Evolutionary conservation across 257 asterid species (phyloP).

Genomic region (Salvia hispanica): DNA sequence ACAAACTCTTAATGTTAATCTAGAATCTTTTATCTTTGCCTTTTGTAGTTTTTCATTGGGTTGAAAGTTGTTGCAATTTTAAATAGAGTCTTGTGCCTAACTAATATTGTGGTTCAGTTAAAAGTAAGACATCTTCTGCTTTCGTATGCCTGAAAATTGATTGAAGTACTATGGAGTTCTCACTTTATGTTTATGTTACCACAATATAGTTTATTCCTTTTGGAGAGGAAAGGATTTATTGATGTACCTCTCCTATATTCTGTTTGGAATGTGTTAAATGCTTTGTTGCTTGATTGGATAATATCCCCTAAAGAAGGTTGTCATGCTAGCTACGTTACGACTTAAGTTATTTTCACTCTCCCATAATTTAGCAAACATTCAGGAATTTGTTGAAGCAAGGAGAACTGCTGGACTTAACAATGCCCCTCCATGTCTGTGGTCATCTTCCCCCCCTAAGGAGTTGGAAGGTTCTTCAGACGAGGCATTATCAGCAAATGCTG

Average conservation of each 20-base stretch:
- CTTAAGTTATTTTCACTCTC: slow-evolving; percentile 7
- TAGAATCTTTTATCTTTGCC: background rate
- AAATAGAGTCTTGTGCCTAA: slow-evolving; percentile 16
- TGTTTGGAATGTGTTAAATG: slow-evolving; percentile 1
- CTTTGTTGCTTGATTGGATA: slow-evolving; percentile 2
- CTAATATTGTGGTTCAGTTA: slow-evolving; percentile 8
- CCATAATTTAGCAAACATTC: slow-evolving; percentile 29
- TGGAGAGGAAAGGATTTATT: slow-evolving; percentile 1
- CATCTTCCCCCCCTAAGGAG: slow-evolving; percentile 83
- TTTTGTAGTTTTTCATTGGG: slow-evolving; percentile 11
- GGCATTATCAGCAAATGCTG: slow-evolving; percentile 82
- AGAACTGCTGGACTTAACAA: slow-evolving; percentile 78
- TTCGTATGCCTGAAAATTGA: background rate
- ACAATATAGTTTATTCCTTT: background rate
- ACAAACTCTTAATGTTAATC: background rate
- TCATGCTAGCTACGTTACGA: background rate
- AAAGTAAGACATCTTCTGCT: slow-evolving; percentile 17
- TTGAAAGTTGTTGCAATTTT: background rate
- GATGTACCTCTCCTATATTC: slow-evolving; percentile 4
- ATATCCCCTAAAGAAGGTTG: background rate
- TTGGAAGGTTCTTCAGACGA: slow-evolving; percentile 65
- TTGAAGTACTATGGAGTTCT: slow-evolving; percentile 4
- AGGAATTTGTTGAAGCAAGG: slow-evolving; percentile 98
- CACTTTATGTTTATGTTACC: slow-evolving; percentile 8
- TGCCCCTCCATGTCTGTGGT: slow-evolving; percentile 96